Evolutionary conservation across 225 moss, liverwort and hornwort genomes (phyloP).

Genomic region (Takakia lepidozioides): DNA sequence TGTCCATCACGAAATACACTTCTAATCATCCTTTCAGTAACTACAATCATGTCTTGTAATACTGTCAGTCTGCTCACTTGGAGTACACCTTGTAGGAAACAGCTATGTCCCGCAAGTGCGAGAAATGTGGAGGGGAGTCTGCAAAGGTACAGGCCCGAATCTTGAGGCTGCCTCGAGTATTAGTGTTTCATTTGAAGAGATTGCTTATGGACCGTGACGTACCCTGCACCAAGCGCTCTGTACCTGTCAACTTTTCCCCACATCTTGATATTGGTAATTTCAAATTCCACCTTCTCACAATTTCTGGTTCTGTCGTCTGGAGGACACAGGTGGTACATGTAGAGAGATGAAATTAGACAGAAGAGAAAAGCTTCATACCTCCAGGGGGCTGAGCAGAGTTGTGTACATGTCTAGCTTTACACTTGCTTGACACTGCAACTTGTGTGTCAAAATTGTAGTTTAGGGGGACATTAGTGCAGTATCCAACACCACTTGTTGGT

Average conservation of each 20-base stretch:
- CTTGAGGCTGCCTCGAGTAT: constrained; percentile 32
- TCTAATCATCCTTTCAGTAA: too few relatives aligned
- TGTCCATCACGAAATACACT: too few relatives aligned
- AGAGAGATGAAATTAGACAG: too few relatives aligned
- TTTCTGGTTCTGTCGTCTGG: neutral
- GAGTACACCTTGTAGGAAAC: constrained; percentile 30
- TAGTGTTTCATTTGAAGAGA: constrained; percentile 52
- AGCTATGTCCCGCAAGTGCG: constrained; percentile 42
- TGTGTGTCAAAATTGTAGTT: too few relatives aligned
- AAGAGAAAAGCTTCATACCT: constrained; percentile 8
- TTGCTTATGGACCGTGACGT: constrained; percentile 48
- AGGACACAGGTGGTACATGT: too few relatives aligned
- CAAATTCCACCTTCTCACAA: neutral
- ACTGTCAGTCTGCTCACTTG: too few relatives aligned
- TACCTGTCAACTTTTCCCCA: constrained; percentile 36
- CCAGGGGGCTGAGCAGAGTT: neutral
- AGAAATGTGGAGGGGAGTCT: constrained; percentile 33
- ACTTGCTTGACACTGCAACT: too few relatives aligned
- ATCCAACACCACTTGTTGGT: too few relatives aligned
- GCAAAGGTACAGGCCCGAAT: constrained; percentile 31
- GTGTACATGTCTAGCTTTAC: too few relatives aligned
- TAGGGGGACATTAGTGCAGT: too few relatives aligned
- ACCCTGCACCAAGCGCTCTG: constrained; percentile 43
- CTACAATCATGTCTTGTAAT: too few relatives aligned
- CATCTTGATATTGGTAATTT: constrained; percentile 35